These are phyloP conservation scores for Russula emetica DNA, from an alignment of 768 basidiomycete genomes.

Conservation along the genomic window DNA sequence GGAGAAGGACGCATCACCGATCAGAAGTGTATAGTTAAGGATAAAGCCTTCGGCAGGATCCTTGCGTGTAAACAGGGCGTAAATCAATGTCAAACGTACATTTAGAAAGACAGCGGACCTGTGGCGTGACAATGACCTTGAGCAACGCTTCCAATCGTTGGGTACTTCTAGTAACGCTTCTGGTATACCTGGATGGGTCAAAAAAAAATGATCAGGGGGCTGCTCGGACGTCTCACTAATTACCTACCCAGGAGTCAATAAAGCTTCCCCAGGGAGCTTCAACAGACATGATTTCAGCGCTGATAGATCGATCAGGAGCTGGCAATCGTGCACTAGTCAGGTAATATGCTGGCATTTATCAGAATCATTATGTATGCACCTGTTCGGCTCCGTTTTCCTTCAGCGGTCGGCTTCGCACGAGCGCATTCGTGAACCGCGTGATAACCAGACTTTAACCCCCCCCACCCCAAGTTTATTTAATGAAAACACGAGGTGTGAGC, in stretches of 20 bases:
- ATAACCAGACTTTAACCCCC: slow-evolving; percentile 58
- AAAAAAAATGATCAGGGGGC: slow-evolving; percentile 21
- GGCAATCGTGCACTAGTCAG: slow-evolving; percentile 24
- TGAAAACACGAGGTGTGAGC: neutral
- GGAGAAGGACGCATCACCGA: slow-evolving; percentile 90
- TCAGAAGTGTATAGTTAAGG: slow-evolving; percentile 89
- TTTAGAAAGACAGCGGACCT: slow-evolving; percentile 45
- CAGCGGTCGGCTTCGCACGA: slow-evolving; percentile 87
- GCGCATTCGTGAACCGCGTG: slow-evolving; percentile 80
- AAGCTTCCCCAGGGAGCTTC: slow-evolving; percentile 73
- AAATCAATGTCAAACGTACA: slow-evolving; percentile 11
- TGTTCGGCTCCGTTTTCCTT: slow-evolving; percentile 95
- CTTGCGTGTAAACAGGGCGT: slow-evolving; percentile 41
- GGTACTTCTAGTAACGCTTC: slow-evolving; percentile 75
- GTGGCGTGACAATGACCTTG: slow-evolving; percentile 93
- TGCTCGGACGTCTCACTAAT: neutral
- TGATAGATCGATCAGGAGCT: slow-evolving; percentile 90
- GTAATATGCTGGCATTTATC: slow-evolving; percentile 1
- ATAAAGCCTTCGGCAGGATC: slow-evolving; percentile 94
- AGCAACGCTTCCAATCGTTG: slow-evolving; percentile 84
- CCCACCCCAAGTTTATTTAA: neutral
- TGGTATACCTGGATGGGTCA: slow-evolving; percentile 64
- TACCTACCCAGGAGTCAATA: slow-evolving; percentile 52
- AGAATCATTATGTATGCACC: slow-evolving; percentile 49
- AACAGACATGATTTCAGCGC: slow-evolving; percentile 76